Conservation (phyloP, 768 basidiomycete species). For the Hericium coralloides region DNA sequence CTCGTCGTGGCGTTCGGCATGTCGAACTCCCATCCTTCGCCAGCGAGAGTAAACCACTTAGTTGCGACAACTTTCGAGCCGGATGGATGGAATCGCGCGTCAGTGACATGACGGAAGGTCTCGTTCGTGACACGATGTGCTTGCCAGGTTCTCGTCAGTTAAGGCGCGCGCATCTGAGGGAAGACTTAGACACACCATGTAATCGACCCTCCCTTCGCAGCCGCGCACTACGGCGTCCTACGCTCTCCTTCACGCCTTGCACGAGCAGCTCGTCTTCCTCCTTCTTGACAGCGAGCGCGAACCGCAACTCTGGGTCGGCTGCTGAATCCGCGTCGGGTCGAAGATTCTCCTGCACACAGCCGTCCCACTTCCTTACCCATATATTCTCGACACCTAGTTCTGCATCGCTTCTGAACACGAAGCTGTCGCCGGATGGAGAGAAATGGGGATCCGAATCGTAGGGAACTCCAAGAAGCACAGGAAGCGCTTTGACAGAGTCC, state of each 20-base stretch:
- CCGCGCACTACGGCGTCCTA: background rate
- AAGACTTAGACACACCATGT: background rate
- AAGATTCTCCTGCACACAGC: constrained; percentile 34
- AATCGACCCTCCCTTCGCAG: background rate
- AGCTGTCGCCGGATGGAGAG: constrained; percentile 51
- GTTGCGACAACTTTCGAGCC: constrained; percentile 58
- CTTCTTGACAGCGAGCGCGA: background rate
- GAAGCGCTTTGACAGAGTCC: constrained; percentile 35
- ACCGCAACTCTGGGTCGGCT: background rate
- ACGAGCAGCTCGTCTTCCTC: background rate
- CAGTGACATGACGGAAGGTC: constrained; percentile 63
- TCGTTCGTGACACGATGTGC: constrained; percentile 57
- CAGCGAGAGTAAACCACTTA: constrained; percentile 73
- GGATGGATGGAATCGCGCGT: constrained; percentile 63
- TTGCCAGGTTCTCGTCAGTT: constrained; percentile 8
- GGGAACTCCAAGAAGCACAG: constrained; percentile 55
- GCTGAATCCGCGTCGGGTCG: background rate
- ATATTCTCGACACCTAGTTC: constrained; percentile 68
- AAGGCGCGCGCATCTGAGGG: background rate
- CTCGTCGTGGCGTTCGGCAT: constrained; percentile 28
- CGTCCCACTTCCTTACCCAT: constrained; percentile 59
- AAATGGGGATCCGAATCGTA: constrained; percentile 68
- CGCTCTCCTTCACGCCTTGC: background rate
- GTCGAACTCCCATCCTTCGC: constrained; percentile 64
- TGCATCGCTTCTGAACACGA: constrained; percentile 70